Evolutionary conservation across 2,329 filamentous ascomycete species (phyloP).

Genomic region (Apiospora pterosperma): DNA sequence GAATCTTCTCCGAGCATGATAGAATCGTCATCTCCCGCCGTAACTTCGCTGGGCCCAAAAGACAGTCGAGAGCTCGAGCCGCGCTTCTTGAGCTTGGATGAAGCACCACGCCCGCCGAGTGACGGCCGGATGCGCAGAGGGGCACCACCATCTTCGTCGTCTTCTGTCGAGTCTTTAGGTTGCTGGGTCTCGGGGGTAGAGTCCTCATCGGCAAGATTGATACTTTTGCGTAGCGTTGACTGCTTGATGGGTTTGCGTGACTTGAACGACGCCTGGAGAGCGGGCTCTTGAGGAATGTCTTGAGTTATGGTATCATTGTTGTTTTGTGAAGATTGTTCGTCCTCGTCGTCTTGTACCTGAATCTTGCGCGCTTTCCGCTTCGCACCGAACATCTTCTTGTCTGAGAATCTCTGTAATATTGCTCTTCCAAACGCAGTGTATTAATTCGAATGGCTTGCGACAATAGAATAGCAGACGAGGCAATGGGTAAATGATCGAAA

Average conservation of each 20-base stretch:
- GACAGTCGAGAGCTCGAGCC: slow-evolving; percentile 65
- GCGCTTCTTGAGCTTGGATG: slow-evolving; percentile 65
- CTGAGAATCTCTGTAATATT: slow-evolving; percentile 13
- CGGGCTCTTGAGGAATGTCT: slow-evolving; percentile 22
- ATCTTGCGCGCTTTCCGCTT: slow-evolving; percentile 76
- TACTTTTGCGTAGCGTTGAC: slow-evolving; percentile 55
- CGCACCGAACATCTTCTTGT: slow-evolving; percentile 52
- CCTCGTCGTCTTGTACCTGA: slow-evolving; percentile 65
- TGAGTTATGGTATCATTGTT: slow-evolving; percentile 12
- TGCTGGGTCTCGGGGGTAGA: slow-evolving; percentile 11
- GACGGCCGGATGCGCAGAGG: slow-evolving; percentile 48
- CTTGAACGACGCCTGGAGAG: slow-evolving; percentile 41
- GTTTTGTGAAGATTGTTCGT: slow-evolving; percentile 27
- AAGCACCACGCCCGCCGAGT: slow-evolving; percentile 37
- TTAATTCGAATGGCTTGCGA: too few species aligned
- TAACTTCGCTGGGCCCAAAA: slow-evolving; percentile 62
- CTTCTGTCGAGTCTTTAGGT: slow-evolving; percentile 26
- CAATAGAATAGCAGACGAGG: neutral
- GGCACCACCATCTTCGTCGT: slow-evolving; percentile 41
- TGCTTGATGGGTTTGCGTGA: slow-evolving; percentile 53
- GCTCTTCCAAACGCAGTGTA: too few species aligned
- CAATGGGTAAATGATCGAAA: neutral
- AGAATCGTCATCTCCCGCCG: slow-evolving; percentile 47
- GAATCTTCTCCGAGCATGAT: slow-evolving; percentile 31
- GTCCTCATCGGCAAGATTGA: slow-evolving; percentile 42